Percentiles rank a stretch among this genome's conserved stretches.
phyloP scores from a whole-genome alignment of 2,329 filamentous ascomycete species.

The Mollisiaceae sp. region DNA sequence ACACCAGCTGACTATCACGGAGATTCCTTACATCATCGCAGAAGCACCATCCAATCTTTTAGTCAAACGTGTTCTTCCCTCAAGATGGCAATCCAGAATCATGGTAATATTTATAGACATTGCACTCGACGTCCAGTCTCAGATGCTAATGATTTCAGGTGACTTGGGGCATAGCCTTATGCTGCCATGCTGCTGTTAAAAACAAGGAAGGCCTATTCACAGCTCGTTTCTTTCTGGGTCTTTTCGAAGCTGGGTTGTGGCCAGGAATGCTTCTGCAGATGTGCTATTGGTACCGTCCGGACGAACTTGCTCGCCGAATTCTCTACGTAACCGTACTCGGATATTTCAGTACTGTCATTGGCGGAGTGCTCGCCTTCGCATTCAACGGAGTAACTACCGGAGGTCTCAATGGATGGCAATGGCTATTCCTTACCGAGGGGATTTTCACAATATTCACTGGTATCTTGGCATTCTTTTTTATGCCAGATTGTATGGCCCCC shows the following conservation, averaged over 20 bases:
- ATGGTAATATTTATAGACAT: slow-evolving; percentile 25
- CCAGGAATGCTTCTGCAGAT: slow-evolving; percentile 48
- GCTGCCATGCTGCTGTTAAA: slow-evolving; percentile 44
- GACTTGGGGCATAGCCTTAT: slow-evolving; percentile 46
- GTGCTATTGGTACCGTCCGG: slow-evolving; percentile 54
- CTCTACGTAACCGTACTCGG: slow-evolving; percentile 52
- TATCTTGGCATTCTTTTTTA: slow-evolving; percentile 54
- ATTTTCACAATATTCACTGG: slow-evolving; percentile 53
- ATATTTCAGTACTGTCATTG: slow-evolving; percentile 48
- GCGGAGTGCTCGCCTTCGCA: slow-evolving; percentile 50
- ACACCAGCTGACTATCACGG: slow-evolving; percentile 26
- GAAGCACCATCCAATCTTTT: slow-evolving; percentile 47
- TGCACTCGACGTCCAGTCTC: background rate
- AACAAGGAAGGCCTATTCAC: slow-evolving; percentile 47
- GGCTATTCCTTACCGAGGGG: slow-evolving; percentile 51
- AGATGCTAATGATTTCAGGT: slow-evolving; percentile 35
- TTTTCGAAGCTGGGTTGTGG: slow-evolving; percentile 50
- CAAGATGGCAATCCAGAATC: slow-evolving; percentile 44
- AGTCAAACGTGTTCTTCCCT: slow-evolving; percentile 44
- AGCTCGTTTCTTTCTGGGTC: slow-evolving; percentile 59
- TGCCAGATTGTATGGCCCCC: slow-evolving; percentile 55
- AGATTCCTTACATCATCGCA: slow-evolving; percentile 45
- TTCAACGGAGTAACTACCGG: slow-evolving; percentile 44
- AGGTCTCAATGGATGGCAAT: slow-evolving; percentile 44
- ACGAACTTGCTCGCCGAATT: slow-evolving; percentile 52